Conservation (phyloP, 768 basidiomycete genomes). For the Suillus subluteus region DNA sequence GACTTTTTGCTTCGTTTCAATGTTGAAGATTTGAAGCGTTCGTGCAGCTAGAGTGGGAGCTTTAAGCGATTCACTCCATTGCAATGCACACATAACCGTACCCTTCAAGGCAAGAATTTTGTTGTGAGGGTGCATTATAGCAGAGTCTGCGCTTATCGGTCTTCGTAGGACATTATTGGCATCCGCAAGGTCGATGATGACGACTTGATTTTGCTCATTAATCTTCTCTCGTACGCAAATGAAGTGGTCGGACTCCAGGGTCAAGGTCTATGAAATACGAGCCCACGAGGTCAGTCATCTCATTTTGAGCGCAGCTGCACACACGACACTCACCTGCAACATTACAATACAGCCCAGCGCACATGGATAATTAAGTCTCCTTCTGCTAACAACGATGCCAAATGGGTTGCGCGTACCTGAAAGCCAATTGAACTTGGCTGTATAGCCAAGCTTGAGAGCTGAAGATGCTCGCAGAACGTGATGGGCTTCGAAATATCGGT, state of each 20-base stretch:
- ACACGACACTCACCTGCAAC: slow-evolving; percentile 24
- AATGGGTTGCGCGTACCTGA: slow-evolving; percentile 65
- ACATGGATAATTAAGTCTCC: slow-evolving; percentile 16
- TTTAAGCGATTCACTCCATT: slow-evolving; percentile 14
- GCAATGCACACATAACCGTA: slow-evolving; percentile 25
- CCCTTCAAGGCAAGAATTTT: slow-evolving; percentile 97
- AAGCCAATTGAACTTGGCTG: slow-evolving; percentile 98
- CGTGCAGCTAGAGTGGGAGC: slow-evolving; percentile 66
- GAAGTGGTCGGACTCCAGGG: slow-evolving; percentile 96
- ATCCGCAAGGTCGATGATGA: slow-evolving; percentile 97
- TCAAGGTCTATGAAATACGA: slow-evolving; percentile 67
- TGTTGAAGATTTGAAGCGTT: slow-evolving; percentile 97
- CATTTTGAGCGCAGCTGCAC: neutral
- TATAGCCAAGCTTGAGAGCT: slow-evolving; percentile 93
- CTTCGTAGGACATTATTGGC: slow-evolving; percentile 96
- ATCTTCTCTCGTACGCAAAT: slow-evolving; percentile 97
- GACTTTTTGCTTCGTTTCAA: slow-evolving; percentile 97
- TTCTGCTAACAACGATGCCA: neutral
- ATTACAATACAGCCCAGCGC: slow-evolving; percentile 29
- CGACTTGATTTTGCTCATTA: slow-evolving; percentile 95
- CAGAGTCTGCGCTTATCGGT: slow-evolving; percentile 97
- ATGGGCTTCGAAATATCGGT: slow-evolving; percentile 64
- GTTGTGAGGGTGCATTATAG: slow-evolving; percentile 96
- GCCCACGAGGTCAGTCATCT: slow-evolving; percentile 5
- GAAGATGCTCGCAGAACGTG: slow-evolving; percentile 87